A percentile compares a stretch with the other conserved stretches of the same genome.
These are phyloP conservation scores for Phaeoacremonium minimum DNA, from an alignment of 2,329 filamentous ascomycete genomes.

Conservation along the genomic window DNA sequence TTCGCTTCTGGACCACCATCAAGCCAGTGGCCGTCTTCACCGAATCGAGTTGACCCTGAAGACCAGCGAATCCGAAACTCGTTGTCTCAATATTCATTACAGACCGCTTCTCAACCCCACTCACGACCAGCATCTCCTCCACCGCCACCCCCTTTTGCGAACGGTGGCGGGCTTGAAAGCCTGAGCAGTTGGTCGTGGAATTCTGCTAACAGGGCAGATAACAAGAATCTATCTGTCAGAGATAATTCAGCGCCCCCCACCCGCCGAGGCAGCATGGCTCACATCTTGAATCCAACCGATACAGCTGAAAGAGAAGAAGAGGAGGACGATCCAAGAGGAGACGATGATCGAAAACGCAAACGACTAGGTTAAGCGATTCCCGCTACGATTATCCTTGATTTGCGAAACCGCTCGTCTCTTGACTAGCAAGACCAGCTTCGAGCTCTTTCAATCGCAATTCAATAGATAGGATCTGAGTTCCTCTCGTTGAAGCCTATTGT, in stretches of 20 bases:
- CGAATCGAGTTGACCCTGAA: constrained; percentile 42
- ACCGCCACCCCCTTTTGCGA: constrained; percentile 44
- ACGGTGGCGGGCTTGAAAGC: constrained; percentile 35
- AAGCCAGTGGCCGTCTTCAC: constrained; percentile 50
- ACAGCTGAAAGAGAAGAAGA: constrained; percentile 52
- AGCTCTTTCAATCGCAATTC: too few relatives aligned
- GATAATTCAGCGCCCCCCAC: constrained; percentile 55
- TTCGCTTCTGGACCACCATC: constrained; percentile 57
- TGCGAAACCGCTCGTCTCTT: too few relatives aligned
- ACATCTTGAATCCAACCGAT: constrained; percentile 58
- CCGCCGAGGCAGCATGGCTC: constrained; percentile 56
- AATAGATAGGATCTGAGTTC: too few relatives aligned
- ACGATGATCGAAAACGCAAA: constrained; percentile 60
- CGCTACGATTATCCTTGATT: too few relatives aligned
- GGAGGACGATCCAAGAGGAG: constrained; percentile 49
- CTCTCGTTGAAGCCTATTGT: too few relatives aligned
- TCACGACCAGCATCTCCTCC: constrained; percentile 51
- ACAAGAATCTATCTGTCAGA: constrained; percentile 44
- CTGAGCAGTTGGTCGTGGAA: constrained; percentile 56
- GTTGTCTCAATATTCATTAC: constrained; percentile 49
- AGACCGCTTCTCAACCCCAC: constrained; percentile 38
- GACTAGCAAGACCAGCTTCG: too few relatives aligned
- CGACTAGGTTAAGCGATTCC: constrained; percentile 30
- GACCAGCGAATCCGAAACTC: constrained; percentile 55
- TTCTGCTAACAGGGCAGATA: constrained; percentile 40